Conservation (phyloP, 2,329 filamentous ascomycete species). For the Dactylella cylindrospora region DNA sequence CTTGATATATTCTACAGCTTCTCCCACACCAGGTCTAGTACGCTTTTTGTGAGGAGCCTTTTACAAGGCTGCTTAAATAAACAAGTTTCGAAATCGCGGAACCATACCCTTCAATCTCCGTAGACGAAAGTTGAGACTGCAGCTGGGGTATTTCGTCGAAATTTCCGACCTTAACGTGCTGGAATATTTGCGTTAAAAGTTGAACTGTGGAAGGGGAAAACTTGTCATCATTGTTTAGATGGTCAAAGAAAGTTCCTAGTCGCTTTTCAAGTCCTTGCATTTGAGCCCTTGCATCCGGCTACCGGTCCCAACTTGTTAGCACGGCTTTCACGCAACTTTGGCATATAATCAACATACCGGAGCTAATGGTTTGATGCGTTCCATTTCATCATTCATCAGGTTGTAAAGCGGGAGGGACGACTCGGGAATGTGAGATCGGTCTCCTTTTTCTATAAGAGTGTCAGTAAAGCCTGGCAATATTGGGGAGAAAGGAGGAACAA, state of each 20-base stretch:
- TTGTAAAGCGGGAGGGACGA: conserved; percentile 77
- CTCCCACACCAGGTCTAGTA: too few relatives aligned
- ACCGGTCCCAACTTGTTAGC: conserved; percentile 1
- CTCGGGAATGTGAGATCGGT: conserved; percentile 83
- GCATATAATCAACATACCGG: conserved; percentile 56
- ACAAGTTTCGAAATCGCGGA: too few relatives aligned
- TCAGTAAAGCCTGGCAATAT: conserved; percentile 45
- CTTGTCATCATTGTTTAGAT: conserved; percentile 86
- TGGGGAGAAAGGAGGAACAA: conserved; percentile 48
- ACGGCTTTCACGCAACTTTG: not conserved
- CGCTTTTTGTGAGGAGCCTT: too few relatives aligned
- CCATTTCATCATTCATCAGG: conserved; percentile 78
- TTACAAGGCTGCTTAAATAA: too few relatives aligned
- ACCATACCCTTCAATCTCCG: too few relatives aligned
- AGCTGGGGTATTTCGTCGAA: conserved; percentile 67
- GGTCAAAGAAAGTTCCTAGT: conserved; percentile 89
- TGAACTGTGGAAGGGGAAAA: conserved; percentile 8
- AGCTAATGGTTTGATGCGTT: conserved; percentile 80
- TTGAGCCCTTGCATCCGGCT: conserved; percentile 75
- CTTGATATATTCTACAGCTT: too few relatives aligned
- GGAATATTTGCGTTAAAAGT: conserved; percentile 13
- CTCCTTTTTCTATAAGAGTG: conserved; percentile 63
- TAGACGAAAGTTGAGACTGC: not conserved
- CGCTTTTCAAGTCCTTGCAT: conserved; percentile 94
- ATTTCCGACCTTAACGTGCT: conserved; percentile 74